phyloP scores from a whole-genome alignment of 371 early-diverging fungal species.

The Coemansia sp. region DNA sequence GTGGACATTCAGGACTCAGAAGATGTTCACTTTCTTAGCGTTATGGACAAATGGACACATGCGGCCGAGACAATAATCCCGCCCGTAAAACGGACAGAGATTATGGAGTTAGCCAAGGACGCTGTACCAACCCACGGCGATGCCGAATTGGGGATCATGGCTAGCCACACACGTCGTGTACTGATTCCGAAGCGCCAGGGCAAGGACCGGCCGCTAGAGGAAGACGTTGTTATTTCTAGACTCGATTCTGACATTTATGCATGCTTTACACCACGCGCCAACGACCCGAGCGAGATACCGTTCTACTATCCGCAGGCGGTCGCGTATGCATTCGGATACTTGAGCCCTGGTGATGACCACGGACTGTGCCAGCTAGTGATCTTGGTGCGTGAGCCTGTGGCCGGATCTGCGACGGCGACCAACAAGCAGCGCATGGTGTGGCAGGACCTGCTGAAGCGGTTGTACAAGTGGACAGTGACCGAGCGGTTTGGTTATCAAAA shows the following conservation, averaged over 20 bases:
- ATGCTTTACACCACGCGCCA: slow-evolving; percentile 25
- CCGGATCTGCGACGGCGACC: slow-evolving; percentile 22
- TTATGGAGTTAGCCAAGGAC: slow-evolving; percentile 24
- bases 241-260: slow-evolving; percentile 17
- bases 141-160: not conserved
- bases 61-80: slow-evolving; percentile 71
- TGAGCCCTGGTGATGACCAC: slow-evolving; percentile 29
- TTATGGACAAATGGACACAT: slow-evolving; percentile 62
- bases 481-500: slow-evolving; percentile 73
- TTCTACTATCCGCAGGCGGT: slow-evolving; percentile 75
- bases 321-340: slow-evolving; percentile 42
- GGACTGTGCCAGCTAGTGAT: slow-evolving; percentile 25
- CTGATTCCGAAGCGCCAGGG: slow-evolving; percentile 62
- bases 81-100: slow-evolving; percentile 62
- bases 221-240: slow-evolving; percentile 24
- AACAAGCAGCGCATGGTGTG: slow-evolving; percentile 60
- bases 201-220: slow-evolving; percentile 22
- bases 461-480: slow-evolving; percentile 79
- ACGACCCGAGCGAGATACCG: slow-evolving; percentile 51
- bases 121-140: not conserved
- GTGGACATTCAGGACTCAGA: slow-evolving; percentile 30
- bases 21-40: slow-evolving; percentile 37
- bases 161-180: slow-evolving; percentile 48
- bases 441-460: slow-evolving; percentile 62
- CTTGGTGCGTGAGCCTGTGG: slow-evolving; percentile 17